Evolutionary conservation across 805 yeast species (phyloP).

Genomic region (Wickerhamiella kurtzmanii): DNA sequence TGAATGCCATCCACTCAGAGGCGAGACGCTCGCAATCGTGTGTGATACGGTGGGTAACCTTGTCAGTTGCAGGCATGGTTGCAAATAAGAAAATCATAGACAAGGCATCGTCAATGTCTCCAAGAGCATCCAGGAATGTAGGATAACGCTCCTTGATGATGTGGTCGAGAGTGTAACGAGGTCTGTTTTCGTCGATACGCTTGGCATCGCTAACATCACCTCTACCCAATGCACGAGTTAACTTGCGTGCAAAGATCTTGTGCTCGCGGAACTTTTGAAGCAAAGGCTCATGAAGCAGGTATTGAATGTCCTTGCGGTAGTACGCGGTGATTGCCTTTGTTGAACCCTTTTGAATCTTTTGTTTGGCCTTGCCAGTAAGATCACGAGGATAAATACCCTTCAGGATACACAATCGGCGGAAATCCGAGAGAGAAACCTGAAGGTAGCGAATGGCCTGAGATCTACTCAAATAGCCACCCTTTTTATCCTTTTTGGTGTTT

Average conservation of each 20-base stretch:
- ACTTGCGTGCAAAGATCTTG: conserved; percentile 83
- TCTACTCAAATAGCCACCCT: conserved; percentile 58
- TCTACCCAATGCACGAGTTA: conserved; percentile 78
- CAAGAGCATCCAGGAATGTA: conserved; percentile 75
- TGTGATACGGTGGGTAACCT: conserved; percentile 66
- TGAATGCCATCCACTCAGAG: conserved; percentile 90
- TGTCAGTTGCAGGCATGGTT: conserved; percentile 86
- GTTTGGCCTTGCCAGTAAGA: conserved; percentile 77
- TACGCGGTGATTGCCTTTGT: conserved; percentile 93
- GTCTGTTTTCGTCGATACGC: conserved; percentile 65
- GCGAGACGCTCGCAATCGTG: conserved; percentile 75
- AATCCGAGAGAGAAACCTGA: conserved; percentile 90
- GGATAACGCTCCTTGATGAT: conserved; percentile 94
- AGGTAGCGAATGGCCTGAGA: conserved; percentile 86
- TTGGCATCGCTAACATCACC: conserved; percentile 87
- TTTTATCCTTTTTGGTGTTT: conserved; percentile 10
- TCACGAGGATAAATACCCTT: conserved; percentile 91
- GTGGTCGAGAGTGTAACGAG: conserved; percentile 75
- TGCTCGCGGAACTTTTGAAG: conserved; percentile 85
- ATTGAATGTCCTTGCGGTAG: conserved; percentile 87
- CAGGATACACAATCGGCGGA: conserved; percentile 86
- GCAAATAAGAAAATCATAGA: conserved; percentile 90
- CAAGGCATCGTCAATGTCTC: conserved; percentile 90
- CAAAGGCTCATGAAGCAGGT: conserved; percentile 88
- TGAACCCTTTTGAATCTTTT: conserved; percentile 96